Evolutionary conservation across 164 flowering plant species (phyloP), one percentile per base, ranked within the genome.

Genomic region (Chimonanthus praecox): DNA sequence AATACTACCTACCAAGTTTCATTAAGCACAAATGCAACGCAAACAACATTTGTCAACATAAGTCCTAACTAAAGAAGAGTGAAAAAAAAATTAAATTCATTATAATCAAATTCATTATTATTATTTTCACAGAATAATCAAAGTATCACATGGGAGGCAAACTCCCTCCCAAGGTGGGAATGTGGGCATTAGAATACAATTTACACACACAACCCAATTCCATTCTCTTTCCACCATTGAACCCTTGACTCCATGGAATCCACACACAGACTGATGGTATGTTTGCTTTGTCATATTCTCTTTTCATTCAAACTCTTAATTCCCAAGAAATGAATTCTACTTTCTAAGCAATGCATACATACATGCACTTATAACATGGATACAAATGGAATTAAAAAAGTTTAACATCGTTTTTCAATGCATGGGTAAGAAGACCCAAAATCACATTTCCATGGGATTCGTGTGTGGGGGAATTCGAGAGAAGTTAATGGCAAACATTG

Each of bases 61-160:
- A 33, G 33, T 33, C 33, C 33, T 33, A 33, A 33, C 33, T 33
- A 33, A 33, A 33, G 33, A 33, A 33, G 33, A 33, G 33, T 33
- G 33, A 11, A 3, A 0, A 54, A n/a, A n/a, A n/a, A n/a, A 54
- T 54, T 15, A 54, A 54, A 54, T 54, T 54, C n/a, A 54, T 54
- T 21, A 21, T 21, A n/a, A 54, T 54, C 60, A 54, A 54, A 54
- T 54, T 54, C n/a, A 54, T 54, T 33, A 33, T 33, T 20, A 20
- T 20, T 20, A 20, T 13, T 54, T 4, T 3, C 16, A 7, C 15
- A 20, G 46, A 69, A 33, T 5, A 51, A 21, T 69, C 72, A 69
- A 71, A 47, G 67, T 33, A 47, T 71, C 73, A 71, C 73, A 62
- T 71, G 73, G 73, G 67, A 61, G 73, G 61, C 73, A 71, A 71